Base-by-base conservation (phyloP, 768 basidiomycete genomes). In the Hirschioporus abietinus region DNA sequence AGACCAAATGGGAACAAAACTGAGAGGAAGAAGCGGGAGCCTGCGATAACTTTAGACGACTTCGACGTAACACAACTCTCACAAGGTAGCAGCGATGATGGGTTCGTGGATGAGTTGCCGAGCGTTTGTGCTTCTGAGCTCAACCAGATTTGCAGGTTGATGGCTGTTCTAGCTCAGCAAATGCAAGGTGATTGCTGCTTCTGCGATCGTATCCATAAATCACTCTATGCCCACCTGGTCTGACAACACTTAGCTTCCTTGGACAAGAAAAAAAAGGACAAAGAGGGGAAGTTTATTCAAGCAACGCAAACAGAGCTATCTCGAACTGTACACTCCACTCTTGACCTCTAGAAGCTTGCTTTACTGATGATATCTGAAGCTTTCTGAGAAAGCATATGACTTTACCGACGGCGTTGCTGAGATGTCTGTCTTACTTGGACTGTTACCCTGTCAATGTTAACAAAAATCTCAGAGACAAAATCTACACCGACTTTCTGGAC, bases 231-330 rank as follows among this genome's bases (percentile, higher is more conserved):
- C 23, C 9, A 23, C 23, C 30, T 61, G 60, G 60, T 25, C 24
- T 34, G 30, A 25, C 25, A 25, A 61, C 30, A 18, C 60, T 15
- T 15, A 61, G 60, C 30, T 25, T 61, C 60, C 23, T 9, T 61
- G 60, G 60, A 61, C 10, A 61, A 61, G 60, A 61, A 61, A 15
- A 61, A 61, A 23, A 61, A 24, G 23, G 60, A 61, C 25, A 15
- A 24, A 34, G 60, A 61, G 30, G 30, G 5, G 3, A 61, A 61
- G 60, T 34, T 61, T 9, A 4, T 61, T 24, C 60, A 61, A 61
- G 60, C 60, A 61, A 34, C 60, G 23, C 24, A 61, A 34, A 61
- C 24, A 17, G 60, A 61, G 60, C 24, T 61, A 12, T 25, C 24
- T 34, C 10, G 30, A 61, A 52, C 42, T 52, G 42, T 52, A 52